Percentiles rank a stretch among this genome's conserved stretches.
phyloP scores from a whole-genome alignment of 225 moss, liverwort and hornwort species.

The Physcomitrium patens region DNA sequence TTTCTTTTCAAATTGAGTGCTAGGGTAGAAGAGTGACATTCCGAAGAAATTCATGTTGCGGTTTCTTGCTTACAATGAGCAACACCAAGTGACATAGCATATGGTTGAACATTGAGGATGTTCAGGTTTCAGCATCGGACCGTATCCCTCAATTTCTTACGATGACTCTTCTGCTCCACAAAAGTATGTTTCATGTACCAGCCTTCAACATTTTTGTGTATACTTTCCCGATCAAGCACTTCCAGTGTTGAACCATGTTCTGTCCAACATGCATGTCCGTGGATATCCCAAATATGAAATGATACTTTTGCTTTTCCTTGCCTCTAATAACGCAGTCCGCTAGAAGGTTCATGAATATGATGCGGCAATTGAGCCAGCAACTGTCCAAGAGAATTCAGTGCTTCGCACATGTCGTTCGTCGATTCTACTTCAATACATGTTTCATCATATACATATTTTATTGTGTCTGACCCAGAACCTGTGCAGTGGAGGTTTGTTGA shows the following conservation, averaged over 20 bases:
- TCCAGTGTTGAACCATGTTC: no score
- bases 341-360: no score
- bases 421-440: background rate
- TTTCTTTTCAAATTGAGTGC: background rate
- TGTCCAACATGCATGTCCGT: no score
- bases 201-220: background rate
- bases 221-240: background rate
- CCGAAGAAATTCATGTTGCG: background rate
- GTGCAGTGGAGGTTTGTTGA: conserved; percentile 67
- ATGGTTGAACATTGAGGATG: conserved; percentile 39
- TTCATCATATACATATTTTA: background rate
- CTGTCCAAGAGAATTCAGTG: no score
- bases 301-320: no score
- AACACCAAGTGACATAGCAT: background rate
- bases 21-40: background rate
- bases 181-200: conserved; percentile 26
- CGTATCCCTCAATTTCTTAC: conserved; percentile 38
- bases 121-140: conserved; percentile 61
- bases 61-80: background rate
- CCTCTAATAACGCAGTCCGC: no score
- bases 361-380: no score
- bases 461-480: background rate
- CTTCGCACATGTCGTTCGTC: background rate
- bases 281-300: background rate
- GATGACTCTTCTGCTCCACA: conserved; percentile 26